Conservation (phyloP, 805 yeast species). For the Ascoidea tarda region DNA sequence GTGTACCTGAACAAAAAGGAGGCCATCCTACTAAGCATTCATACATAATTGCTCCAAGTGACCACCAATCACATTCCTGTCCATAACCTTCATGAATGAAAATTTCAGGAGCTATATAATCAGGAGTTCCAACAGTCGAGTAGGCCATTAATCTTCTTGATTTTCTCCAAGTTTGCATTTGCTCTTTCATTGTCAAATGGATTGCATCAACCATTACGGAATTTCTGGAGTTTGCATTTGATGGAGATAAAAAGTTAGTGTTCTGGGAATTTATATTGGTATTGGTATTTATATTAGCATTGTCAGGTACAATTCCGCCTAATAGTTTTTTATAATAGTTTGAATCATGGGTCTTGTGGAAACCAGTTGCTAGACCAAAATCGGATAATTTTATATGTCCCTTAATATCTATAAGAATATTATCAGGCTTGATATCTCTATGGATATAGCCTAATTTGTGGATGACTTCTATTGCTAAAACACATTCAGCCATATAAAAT, state of each 20-base stretch:
- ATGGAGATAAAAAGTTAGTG: constrained; percentile 3
- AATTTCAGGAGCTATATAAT: constrained; percentile 91
- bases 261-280: constrained; percentile 3
- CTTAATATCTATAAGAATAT: constrained; percentile 70
- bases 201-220: constrained; percentile 89
- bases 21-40: constrained; percentile 97
- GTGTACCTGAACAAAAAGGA: constrained; percentile 89
- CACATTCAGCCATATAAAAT: constrained; percentile 94
- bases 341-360: constrained; percentile 86
- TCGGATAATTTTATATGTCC: constrained; percentile 61
- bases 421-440: constrained; percentile 96
- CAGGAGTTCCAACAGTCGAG: constrained; percentile 94
- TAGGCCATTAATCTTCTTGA: constrained; percentile 88
- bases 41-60: constrained; percentile 90
- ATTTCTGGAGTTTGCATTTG: constrained; percentile 36
- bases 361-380: constrained; percentile 79
- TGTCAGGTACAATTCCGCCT: constrained; percentile 34
- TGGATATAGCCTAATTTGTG: constrained; percentile 91
- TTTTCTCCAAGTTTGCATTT: constrained; percentile 93
- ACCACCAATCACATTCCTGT: constrained; percentile 98
- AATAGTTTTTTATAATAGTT: constrained; percentile 72
- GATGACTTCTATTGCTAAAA: constrained; percentile 85
- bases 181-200: constrained; percentile 90
- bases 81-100: constrained; percentile 90
- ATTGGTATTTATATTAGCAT: constrained; percentile 9